Evolutionary conservation across 2,329 filamentous ascomycete genomes (phyloP), one percentile per base, ranked within the genome.

Genomic region (Parafenestella ontariensis): DNA sequence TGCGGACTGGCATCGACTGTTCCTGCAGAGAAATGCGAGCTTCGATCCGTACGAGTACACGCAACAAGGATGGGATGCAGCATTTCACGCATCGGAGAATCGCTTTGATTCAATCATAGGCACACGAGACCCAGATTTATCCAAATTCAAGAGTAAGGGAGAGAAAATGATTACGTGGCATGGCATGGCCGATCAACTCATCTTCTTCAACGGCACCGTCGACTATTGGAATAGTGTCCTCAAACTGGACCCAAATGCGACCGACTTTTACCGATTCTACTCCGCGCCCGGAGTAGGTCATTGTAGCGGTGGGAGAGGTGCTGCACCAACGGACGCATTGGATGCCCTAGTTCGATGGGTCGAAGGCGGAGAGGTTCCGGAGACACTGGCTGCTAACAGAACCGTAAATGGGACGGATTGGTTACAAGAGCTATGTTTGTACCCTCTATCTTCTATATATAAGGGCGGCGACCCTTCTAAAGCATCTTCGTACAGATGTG

Each of bases 141-240:
- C 56, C 6, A 46, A 57, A 0, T 70, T 64, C 45, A 53, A 54
- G 9, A 23, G 54, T 0, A 17, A 48, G 2, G 66, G 66, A 2
- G 65, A 60, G 7, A 72, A 69, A 31, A 54, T 72, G 26, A 58
- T 70, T 4, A 67, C 56, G 23, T 72, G 49, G 28, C 68, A 72
- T 36, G 68, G 69, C 8, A 23, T 63, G 40, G 52, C 55, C 28
- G 58, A 61, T 28, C 23, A 49, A 8, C 34, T 54, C 5, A 59
- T 56, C 34, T 29, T 52, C 15, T 49, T 47, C 24, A 46, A 46
- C n/a, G 31, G 31, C n/a, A 39, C 49, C 3, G 33, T 45, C 20
- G 34, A 52, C 15, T 52, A 52, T 29, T 46, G 24, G 3, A 18
- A 52, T 17, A 41, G 49, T 26, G 41, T 46, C 1, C 10, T 26